Evolutionary conservation across 2,329 filamentous ascomycete genomes (phyloP), one percentile per base, ranked within the genome.

Genomic region (Coleophoma cylindrospora): DNA sequence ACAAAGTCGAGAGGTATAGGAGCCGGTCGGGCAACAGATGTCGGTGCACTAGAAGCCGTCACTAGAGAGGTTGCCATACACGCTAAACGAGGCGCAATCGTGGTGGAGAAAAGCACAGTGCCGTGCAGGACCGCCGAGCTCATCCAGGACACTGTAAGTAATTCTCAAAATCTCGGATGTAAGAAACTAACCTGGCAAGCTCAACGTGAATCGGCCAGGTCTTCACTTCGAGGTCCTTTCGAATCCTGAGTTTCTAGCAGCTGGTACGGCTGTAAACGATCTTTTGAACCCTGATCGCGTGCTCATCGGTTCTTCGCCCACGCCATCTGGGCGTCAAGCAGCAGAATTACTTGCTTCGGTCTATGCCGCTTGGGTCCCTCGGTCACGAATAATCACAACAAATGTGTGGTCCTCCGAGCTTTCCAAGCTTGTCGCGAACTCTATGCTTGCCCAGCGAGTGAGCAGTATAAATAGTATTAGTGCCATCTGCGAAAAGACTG

Each of bases 31-130:
- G 87, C 87, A 0, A 86, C 86, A 14, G 86, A 91, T 59, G 80
- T 91, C 71, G 81, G 80, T 1, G 81, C 82, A 11, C 79, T 91
- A 22, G 87, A 91, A 65, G 80, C 80, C 15, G 87, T 86, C 6
- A 82, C 81, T 1, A 75, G 77, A 46, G 80, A 81, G 49, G 83
- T 91, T 34, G 87, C 86, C 10, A 72, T 79, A 56, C 74, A 84
- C 54, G 84, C 87, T 3, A 81, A 77, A 32, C 72, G 76, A 15
- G 84, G 83, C 44, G 81, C 85, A 49, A 87, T 91, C 49, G 81
- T 92, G 46, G 87, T 91, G 17, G 87, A 91, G 71, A 92, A 91
- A 72, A 87, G 82, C 50, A 92, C 88, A 0, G 88, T 91, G 22
- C 88, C 88, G 3, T 89, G 85, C 64, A 75, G 84, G 53, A 91